These are phyloP conservation scores for Candida koratica DNA, from an alignment of 805 yeast species.

Conservation along the genomic window DNA sequence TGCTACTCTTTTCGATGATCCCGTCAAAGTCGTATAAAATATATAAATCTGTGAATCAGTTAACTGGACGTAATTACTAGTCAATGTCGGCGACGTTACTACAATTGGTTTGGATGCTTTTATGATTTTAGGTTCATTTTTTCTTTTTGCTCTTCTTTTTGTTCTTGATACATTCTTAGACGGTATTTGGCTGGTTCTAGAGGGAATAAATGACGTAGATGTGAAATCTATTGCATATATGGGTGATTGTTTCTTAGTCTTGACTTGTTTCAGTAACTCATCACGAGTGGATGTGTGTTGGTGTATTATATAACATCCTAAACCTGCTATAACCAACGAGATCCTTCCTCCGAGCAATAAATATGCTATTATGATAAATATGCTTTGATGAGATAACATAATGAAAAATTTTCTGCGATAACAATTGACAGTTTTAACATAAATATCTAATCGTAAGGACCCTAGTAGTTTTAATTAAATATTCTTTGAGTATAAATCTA, in stretches of 20 bases:
- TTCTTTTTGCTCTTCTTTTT: conserved; percentile 18
- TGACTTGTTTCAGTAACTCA: neutral
- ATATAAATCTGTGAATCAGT: conserved; percentile 57
- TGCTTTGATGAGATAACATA: conserved; percentile 10
- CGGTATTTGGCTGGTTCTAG: conserved; percentile 19
- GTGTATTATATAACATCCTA: conserved; percentile 1
- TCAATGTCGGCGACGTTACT: conserved; percentile 28
- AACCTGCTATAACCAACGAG: conserved; percentile 25
- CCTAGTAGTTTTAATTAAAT: no score
- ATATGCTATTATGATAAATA: conserved; percentile 20
- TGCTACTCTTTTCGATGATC: conserved; percentile 73
- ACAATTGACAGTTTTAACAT: no score
- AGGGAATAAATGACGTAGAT: conserved; percentile 27
- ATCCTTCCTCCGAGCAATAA: conserved; percentile 42
- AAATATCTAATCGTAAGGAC: no score
- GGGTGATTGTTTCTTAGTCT: conserved; percentile 23
- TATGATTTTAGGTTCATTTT: conserved; percentile 32
- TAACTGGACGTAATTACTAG: conserved; percentile 37
- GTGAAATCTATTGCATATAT: conserved; percentile 44
- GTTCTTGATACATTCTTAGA: conserved; percentile 13
- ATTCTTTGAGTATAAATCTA: no score
- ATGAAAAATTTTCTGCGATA: conserved; percentile 12
- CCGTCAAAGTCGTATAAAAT: conserved; percentile 83
- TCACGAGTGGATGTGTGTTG: neutral
- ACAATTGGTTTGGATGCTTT: conserved; percentile 31